Conservation (phyloP, 2,329 filamentous ascomycete species). For the Talaromyces marneffei region DNA sequence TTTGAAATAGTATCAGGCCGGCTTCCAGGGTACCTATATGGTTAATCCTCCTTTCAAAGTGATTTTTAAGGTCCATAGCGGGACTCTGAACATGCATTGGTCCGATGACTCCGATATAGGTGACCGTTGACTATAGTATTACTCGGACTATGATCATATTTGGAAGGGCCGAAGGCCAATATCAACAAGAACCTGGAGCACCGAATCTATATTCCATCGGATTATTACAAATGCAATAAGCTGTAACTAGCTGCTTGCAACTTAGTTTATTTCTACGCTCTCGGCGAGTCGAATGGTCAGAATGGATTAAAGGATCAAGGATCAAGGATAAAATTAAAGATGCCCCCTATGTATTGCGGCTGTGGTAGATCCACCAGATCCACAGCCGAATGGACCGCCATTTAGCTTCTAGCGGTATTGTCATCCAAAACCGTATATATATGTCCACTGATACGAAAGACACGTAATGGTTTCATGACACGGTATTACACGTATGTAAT, state of each 20-base stretch:
- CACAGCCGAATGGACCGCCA: background rate
- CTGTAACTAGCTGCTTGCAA: no score
- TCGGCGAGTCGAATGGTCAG: no score
- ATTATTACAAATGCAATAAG: no score
- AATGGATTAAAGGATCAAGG: background rate
- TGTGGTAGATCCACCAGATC: background rate
- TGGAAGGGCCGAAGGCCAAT: background rate
- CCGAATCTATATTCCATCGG: background rate
- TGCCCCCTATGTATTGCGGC: background rate
- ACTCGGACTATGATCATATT: background rate
- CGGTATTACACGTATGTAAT: background rate
- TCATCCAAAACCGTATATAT: background rate
- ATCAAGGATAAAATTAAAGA: background rate
- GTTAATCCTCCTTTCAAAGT: background rate
- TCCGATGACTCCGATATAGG: background rate
- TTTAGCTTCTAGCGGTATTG: background rate
- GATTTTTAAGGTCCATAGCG: background rate
- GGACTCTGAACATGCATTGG: background rate
- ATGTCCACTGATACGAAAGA: background rate
- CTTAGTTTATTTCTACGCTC: no score
- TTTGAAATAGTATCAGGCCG: background rate
- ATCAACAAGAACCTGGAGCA: background rate
- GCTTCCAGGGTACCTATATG: background rate
- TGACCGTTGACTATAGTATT: background rate
- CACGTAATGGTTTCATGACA: background rate